Evolutionary conservation across 495 filamentous ascomycete genomes (phyloP), one percentile per base, ranked within the genome.

Genomic region (Xylaria sp.): DNA sequence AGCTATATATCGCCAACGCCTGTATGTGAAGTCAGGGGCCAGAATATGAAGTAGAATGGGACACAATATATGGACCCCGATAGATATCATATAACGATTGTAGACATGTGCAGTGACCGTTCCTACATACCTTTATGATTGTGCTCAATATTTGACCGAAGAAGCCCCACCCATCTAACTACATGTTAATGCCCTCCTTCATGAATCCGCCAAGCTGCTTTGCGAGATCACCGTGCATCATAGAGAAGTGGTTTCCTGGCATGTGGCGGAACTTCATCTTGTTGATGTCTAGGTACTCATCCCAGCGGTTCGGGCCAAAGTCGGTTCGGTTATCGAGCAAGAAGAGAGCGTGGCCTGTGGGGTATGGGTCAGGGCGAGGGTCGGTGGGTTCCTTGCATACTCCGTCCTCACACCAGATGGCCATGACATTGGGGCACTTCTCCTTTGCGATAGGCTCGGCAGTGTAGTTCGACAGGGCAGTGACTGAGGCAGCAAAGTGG

Each of bases 391-490:
- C 84, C 57, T 90, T 87, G 84, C 92, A 94, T 2, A 96, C 91
- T 64, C 93, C 93, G 62, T 95, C 92, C 77, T 90, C 89, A 72
- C 90, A 92, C 92, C 92, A 97, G 74, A 95, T 90, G 55, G 89
- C 79, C 76, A 86, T 89, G 14, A 91, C 90, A 65, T 89, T 89
- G 7, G 92, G 90, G 67, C 86, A 88, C 46, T 88, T 82, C 1
- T 82, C 80, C 67, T 81, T 80, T 43, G 82, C 73, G 67, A 85
- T 82, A 17, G 88, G 90, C 72, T 83, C 80, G 14, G 89, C 86
- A 19, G 88, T 85, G 81, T 96, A 97, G 53, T 89, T 90, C 70
- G 90, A 90, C 33, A 96, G 82, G 1, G 91, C 90, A 55, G 89
- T 87, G 71, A 96, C 92, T 53, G 92, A 92, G 24, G 91, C 88